These are phyloP conservation scores for Xylariaceae sp. DNA, from an alignment of 2,329 filamentous ascomycete genomes.

Conservation along the genomic window DNA sequence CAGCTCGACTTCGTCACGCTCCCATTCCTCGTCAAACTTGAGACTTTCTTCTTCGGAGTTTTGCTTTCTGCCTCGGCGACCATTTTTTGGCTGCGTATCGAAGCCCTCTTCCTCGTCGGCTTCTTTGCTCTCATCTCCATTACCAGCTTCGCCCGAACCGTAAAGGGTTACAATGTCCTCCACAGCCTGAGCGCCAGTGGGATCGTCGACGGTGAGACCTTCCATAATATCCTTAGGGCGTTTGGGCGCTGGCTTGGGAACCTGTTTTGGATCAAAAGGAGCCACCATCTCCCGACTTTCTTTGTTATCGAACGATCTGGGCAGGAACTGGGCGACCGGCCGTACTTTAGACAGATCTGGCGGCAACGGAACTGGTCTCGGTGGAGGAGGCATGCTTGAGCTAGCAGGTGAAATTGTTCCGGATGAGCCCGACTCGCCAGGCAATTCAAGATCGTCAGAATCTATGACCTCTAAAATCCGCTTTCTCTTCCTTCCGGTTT, in stretches of 20 bases:
- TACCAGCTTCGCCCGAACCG: slow-evolving; percentile 31
- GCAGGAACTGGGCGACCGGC: slow-evolving; percentile 30
- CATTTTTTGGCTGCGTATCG: slow-evolving; percentile 12
- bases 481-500: slow-evolving; percentile 43
- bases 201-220: slow-evolving; percentile 29
- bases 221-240: slow-evolving; percentile 26
- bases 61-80: slow-evolving; percentile 11
- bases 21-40: slow-evolving; percentile 58
- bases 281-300: slow-evolving; percentile 27
- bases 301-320: slow-evolving; percentile 27
- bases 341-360: slow-evolving; percentile 29
- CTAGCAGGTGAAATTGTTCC: slow-evolving; percentile 22
- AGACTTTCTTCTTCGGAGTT: slow-evolving; percentile 37
- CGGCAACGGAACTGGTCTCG: slow-evolving; percentile 28
- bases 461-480: slow-evolving; percentile 35
- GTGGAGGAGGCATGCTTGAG: slow-evolving; percentile 31
- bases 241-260: slow-evolving; percentile 25
- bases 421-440: slow-evolving; percentile 12
- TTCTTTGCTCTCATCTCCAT: slow-evolving; percentile 31
- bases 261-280: slow-evolving; percentile 29
- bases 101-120: slow-evolving; percentile 34
- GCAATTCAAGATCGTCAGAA: slow-evolving; percentile 30
- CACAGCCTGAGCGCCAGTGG: slow-evolving; percentile 39
- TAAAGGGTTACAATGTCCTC: slow-evolving; percentile 36
- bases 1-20: slow-evolving; percentile 57